phyloP scores from a whole-genome alignment of 345 rosid species.

The Murraya koenigii region DNA sequence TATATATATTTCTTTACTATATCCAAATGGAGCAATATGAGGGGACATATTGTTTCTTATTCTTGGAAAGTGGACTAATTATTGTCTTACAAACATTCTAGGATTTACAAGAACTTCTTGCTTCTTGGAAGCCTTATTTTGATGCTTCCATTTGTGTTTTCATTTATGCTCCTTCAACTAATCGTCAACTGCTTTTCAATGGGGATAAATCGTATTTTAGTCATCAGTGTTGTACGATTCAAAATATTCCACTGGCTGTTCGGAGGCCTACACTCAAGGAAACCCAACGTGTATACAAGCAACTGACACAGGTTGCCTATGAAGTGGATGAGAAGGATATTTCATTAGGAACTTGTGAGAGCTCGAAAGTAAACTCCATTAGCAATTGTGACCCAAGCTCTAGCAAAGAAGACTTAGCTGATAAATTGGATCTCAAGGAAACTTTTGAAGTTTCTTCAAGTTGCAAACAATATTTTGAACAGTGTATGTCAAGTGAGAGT shows the following conservation, averaged over 20 bases:
- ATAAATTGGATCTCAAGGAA: slow-evolving; percentile 24
- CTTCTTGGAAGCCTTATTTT: slow-evolving; percentile 90
- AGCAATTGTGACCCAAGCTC: slow-evolving; percentile 21
- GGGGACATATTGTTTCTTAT: not conserved
- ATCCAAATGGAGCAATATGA: not conserved
- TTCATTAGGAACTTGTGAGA: slow-evolving; percentile 22
- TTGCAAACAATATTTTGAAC: slow-evolving; percentile 30
- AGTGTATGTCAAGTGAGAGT: slow-evolving; percentile 28
- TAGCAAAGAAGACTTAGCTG: slow-evolving; percentile 32
- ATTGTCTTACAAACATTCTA: slow-evolving; percentile 28
- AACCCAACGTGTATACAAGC: slow-evolving; percentile 63
- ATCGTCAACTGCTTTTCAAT: slow-evolving; percentile 63
- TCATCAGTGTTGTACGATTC: slow-evolving; percentile 45
- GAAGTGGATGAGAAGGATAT: slow-evolving; percentile 52
- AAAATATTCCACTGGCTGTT: slow-evolving; percentile 59
- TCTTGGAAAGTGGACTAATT: slow-evolving; percentile 15
- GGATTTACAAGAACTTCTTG: slow-evolving; percentile 89
- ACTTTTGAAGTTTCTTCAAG: slow-evolving; percentile 34
- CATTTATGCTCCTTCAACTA: slow-evolving; percentile 82
- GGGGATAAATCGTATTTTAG: slow-evolving; percentile 73
- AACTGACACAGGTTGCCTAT: slow-evolving; percentile 60
- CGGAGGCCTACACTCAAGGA: slow-evolving; percentile 94
- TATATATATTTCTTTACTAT: not conserved
- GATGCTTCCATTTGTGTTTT: slow-evolving; percentile 70
- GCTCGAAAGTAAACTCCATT: slow-evolving; percentile 20